Evolutionary conservation across 805 yeast genomes (phyloP), one percentile per base, ranked within the genome.

Genomic region (Saccharomycopsis schoenii): DNA sequence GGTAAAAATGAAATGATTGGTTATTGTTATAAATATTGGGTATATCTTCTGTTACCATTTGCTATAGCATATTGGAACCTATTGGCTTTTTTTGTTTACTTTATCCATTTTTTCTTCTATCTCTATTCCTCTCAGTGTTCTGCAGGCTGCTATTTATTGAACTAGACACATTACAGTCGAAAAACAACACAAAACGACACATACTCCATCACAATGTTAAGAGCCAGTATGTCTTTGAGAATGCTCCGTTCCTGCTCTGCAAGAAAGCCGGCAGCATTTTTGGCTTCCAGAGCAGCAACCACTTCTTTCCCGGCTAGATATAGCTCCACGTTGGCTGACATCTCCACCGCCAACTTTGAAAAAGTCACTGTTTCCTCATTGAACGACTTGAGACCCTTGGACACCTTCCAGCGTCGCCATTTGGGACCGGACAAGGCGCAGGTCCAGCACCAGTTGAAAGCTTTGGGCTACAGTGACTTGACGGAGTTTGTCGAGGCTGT

Each of bases 371-470:
- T 76, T 61, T 80, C 84, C 9, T 76, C 25, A 56, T 19, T 58
- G 51, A 21, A 57, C 40, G 52, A 41, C 40, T 51, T 61, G 39
- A 56, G 12, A 52, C 64, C 36, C 56, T 50, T 41, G 61, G 99
- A 94, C 70, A 85, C 94, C 1, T 94, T 93, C 73, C 82, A 88
- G 57, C 83, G 96, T 69, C 88, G 98, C 68, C 99, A 94, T 73
- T 77, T 93, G 62, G 99, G 99, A 12, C 90, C 96, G 25, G 77
- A 81, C 14, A 84, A 88, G 0, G 68, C 66, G 0, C 84, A 89
- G 65, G 88, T 87, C 19, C 69, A 73, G 17, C 71, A 74, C 39
- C 90, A 93, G 97, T 78, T 94, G 59, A 63, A 72, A 2, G 72
- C 78, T 11, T 76, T 92, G 59, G 92, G 90, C 1, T 83, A 84